These are phyloP conservation scores for Graphium sp. DNA, from an alignment of 2,329 filamentous ascomycete species.

Conservation along the genomic window DNA sequence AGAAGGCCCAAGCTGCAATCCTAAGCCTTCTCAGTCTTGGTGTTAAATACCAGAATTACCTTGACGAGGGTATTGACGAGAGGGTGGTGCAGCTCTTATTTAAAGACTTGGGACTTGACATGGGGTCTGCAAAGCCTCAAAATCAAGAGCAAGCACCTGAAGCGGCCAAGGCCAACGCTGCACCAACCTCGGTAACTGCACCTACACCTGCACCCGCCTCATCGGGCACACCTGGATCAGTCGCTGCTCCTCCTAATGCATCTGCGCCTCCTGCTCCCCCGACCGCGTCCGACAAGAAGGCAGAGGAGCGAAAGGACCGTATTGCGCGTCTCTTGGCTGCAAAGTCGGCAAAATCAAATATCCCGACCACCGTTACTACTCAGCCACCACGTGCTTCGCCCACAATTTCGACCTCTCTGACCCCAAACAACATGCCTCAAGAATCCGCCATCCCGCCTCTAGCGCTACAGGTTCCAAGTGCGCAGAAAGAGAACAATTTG, in stretches of 20 bases:
- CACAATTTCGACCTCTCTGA: not conserved
- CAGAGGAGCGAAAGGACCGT: conserved; percentile 56
- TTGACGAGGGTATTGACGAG: conserved; percentile 56
- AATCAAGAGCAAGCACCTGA: not conserved
- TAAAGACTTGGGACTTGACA: conserved; percentile 45
- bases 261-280: not conserved
- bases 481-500: not conserved
- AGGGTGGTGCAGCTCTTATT: conserved; percentile 48
- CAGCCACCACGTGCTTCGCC: not conserved
- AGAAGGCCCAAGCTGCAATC: conserved; percentile 50
- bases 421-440: not conserved
- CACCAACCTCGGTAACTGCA: not conserved
- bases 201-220: not conserved
- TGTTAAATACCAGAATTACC: conserved; percentile 56
- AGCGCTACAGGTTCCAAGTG: conserved; percentile 1
- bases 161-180: not conserved
- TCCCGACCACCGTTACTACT: conserved; percentile 6
- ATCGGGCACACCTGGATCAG: no score
- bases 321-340: conserved; percentile 63
- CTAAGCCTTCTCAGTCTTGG: conserved; percentile 47
- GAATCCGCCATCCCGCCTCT: not conserved
- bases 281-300: conserved; percentile 14
- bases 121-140: conserved; percentile 8
- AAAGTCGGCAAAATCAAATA: conserved; percentile 38
- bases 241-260: not conserved